A percentile compares a stretch with the other conserved stretches of the same genome.
Evolutionary conservation across 2,329 filamentous ascomycete genomes (phyloP).

Genomic region (Beauveria pseudobassiana): DNA sequence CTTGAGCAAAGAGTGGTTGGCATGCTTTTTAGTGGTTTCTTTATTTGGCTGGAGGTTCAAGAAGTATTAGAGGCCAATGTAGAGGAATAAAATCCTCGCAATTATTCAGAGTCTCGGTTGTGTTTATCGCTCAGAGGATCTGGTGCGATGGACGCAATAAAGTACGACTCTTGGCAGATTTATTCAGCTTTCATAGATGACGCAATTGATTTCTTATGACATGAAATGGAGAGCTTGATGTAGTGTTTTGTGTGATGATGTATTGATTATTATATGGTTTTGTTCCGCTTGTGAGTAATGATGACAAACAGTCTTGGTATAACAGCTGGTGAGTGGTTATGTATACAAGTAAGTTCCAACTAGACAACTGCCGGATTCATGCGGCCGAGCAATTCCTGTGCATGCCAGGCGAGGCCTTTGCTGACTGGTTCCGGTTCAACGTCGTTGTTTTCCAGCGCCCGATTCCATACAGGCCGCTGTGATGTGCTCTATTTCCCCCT

Average conservation of each 20-base stretch:
- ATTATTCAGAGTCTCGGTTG: neutral
- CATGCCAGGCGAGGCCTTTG: neutral
- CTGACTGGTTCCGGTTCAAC: no score
- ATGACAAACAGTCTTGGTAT: neutral
- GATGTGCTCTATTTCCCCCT: no score
- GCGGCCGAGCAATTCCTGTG: neutral
- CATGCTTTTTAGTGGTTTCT: constrained; percentile 15
- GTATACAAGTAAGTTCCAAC: constrained; percentile 5
- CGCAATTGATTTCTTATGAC: constrained; percentile 23
- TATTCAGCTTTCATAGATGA: constrained; percentile 23
- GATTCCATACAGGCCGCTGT: no score
- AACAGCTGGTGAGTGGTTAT: neutral
- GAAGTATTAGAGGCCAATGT: constrained; percentile 14
- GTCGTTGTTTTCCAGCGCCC: neutral
- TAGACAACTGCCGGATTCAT: neutral
- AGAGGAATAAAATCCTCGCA: constrained; percentile 14
- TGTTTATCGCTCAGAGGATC: neutral
- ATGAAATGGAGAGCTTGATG: neutral
- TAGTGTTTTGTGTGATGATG: neutral
- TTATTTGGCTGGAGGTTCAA: constrained; percentile 27
- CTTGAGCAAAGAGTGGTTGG: constrained; percentile 7
- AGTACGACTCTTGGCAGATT: constrained; percentile 12
- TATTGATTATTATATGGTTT: neutral
- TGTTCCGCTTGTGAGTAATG: neutral
- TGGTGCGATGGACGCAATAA: neutral